Evolutionary conservation across 2,329 filamentous ascomycete species (phyloP), one percentile per base, ranked within the genome.

Genomic region (Camillea tinctor): DNA sequence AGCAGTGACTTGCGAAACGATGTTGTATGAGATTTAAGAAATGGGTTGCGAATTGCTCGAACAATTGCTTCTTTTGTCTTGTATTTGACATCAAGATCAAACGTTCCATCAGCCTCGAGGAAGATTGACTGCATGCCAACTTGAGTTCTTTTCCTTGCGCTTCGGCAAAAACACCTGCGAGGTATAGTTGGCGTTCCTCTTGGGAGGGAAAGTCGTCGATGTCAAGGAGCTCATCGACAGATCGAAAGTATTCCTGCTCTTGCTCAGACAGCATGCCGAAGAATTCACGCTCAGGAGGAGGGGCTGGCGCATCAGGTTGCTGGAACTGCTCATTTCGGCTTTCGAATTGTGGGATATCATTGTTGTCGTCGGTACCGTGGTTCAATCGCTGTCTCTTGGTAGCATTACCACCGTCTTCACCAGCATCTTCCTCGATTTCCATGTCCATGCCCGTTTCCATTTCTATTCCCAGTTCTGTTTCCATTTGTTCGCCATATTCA

Each of bases 1-100:
- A 97, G 77, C 94, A 98, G 79, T 99, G 95, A 62, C 93, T 96
- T 4, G 95, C 95, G 71, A 99, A 99, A 19, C 95, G 90, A 77
- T 99, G 95, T 73, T 96, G 93, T 55, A 97, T 88, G 24, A 99
- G 84, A 69, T 93, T 89, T 60, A 94, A 80, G 76, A 98, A 96
- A 76, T 98, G 91, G 36, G 90, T 88, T 20, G 82, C 88, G 74
- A 98, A 97, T 51, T 90, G 92, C 65, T 86, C 85, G 73, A 98
- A 98, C 20, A 99, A 78, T 53, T 83, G 83, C 81, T 96, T 97
- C 75, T 97, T 88, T 77, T 98, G 95, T 19, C 80, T 79, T 30
- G 89, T 83, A 36, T 86, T 89, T 24, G 92, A 94, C 64, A 96
- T 79, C 57, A 93, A 82, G 57, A 99, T 96, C 72, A 99, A 77